Base-by-base conservation (phyloP, 331 rosid species). In the Prunus yedoensis region DNA sequence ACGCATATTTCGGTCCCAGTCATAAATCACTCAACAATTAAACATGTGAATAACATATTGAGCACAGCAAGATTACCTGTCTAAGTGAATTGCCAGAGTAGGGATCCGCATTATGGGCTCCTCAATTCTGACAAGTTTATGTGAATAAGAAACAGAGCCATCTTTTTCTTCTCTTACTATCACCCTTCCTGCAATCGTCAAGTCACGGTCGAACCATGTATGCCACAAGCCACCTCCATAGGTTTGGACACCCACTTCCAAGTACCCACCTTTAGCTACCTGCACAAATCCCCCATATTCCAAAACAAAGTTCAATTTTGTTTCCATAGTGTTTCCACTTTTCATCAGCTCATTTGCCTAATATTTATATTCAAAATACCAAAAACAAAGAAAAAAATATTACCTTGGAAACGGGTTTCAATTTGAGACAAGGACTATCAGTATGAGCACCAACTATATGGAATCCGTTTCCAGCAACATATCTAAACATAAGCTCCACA, bases 211-310 rank as follows among this genome's bases (percentile, higher is more conserved):
- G 46, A 91, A 94, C 98, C 98, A 94, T 1, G 98, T 94, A 80
- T 90, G 93, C 98, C 98, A 94, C 86, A 94, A 80, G 61, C 98
- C 98, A 78, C 92, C 83, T 13, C 98, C 98, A 75, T 94, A 91
- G n/a, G 89, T 81, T 80, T 94, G 97, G 78, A 94, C 95, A 47
- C 96, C 97, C 80, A 94, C 96, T 87, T 94, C 96, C 90, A 94
- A 88, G 83, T 75, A 91, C 35, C 96, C 97, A 60, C 79, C 92
- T 78, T 85, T 90, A 60, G 78, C 78, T 73, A 94, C 93, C 98
- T 94, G 78, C 83, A 70, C 54, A 78, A 73, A 23, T 41, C 80
- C 65, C 16, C 49, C 67, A 30, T 28, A 78, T 30, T 23, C 23
- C 60, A 58, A 78, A n/a, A 35, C 18, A 64, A 65, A 53, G 25